Evolutionary conservation across 2,329 filamentous ascomycete species (phyloP), one percentile per base, ranked within the genome.

Genomic region (Mollisia scopiformis): DNA sequence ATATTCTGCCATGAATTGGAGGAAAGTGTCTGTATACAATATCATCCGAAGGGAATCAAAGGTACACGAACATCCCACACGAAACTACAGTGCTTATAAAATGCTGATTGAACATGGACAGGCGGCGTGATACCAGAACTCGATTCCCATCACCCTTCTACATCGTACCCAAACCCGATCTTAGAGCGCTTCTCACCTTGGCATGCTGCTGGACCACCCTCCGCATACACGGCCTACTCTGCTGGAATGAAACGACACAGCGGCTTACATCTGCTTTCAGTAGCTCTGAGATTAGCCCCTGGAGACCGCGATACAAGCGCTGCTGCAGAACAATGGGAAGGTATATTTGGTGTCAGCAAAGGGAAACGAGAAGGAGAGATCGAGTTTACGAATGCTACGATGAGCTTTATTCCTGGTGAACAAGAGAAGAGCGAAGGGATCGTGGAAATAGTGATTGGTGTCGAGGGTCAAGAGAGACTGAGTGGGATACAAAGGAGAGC

Each of bases 11-110:
- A 78, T 54, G 72, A 73, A 21, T 63, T 72, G 21, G 43, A 47
- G 43, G 74, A 77, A 28, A 68, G 67, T 1, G 66, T 73, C 8
- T 76, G 74, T 57, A 72, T 77, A 35, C 78, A 80, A 62, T 80
- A 79, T 58, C 78, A 80, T 64, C 77, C 78, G 1, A 79, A 77
- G 58, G 76, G 58, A 1, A 65, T 66, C 21, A 77, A 78, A 21
- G 64, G 64, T 50, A 63, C 2, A 41, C 11, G 47, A 11, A 14
- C n/a, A 35, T 10, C 7, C 33, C 2, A 35, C 7, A 30, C 6
- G 11, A 19, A 33, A 23, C 10, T 25, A 33, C 25, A 25, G 23
- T n/a, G n/a, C 13, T 43, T 50, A 7, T 57, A 8, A 21, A n/a
- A 49, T 2, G 35, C 47, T 52, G 14, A 52, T 31, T 31, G 37